phyloP scores from a whole-genome alignment of 371 early-diverging fungal species.

The Lichtheimia ornata region DNA sequence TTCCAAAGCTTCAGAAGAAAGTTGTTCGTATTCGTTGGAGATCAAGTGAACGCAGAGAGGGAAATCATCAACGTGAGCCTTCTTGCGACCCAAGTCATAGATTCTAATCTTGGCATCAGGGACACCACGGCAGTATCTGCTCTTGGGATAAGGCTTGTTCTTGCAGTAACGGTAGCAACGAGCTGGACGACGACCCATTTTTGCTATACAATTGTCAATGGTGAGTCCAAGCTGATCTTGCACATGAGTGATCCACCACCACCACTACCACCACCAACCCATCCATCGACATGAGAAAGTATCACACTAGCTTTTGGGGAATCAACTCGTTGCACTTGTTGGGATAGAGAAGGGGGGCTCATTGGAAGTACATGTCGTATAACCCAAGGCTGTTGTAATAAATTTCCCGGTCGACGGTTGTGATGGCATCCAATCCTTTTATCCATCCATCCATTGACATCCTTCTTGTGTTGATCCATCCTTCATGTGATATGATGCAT shows the following conservation, averaged over 20 bases:
- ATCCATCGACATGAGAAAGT: not conserved
- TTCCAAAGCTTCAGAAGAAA: slow-evolving; percentile 99
- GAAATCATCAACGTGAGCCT: slow-evolving; percentile 98
- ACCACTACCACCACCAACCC: not conserved
- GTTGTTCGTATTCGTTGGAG: slow-evolving; percentile 99
- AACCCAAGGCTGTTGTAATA: too few species aligned
- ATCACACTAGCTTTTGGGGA: too few species aligned
- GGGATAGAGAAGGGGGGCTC: too few species aligned
- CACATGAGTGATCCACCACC: not conserved
- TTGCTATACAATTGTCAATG: slow-evolving; percentile 1
- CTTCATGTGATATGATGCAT: too few species aligned
- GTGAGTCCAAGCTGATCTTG: not conserved
- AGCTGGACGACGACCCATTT: slow-evolving; percentile 99
- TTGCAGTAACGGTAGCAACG: slow-evolving; percentile 99
- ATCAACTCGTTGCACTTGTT: too few species aligned
- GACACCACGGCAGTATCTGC: slow-evolving; percentile 99
- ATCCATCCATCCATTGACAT: too few species aligned
- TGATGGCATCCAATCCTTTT: too few species aligned
- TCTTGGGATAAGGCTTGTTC: slow-evolving; percentile 99
- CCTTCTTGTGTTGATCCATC: too few species aligned
- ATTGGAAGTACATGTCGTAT: too few species aligned
- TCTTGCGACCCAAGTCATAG: slow-evolving; percentile 99
- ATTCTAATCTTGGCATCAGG: slow-evolving; percentile 99
- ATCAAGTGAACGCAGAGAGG: slow-evolving; percentile 96
- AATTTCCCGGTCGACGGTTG: too few species aligned